phyloP scores from a whole-genome alignment of 208 protist species.

The Phytomonas sp. region DNA sequence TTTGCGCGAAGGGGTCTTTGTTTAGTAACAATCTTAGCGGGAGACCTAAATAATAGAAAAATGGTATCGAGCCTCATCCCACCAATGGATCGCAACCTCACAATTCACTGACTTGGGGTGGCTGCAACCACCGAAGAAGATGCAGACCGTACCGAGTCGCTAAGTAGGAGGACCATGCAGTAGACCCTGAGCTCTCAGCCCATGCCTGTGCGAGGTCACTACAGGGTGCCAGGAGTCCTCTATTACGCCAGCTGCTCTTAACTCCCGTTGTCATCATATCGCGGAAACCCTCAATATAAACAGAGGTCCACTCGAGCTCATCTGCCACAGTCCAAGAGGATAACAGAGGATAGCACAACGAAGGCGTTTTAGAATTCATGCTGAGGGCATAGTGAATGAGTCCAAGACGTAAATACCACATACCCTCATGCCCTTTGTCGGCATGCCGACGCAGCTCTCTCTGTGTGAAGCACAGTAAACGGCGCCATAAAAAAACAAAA shows the following conservation, averaged over 20 bases:
- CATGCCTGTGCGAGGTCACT: conserved; percentile 15
- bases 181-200: conserved; percentile 27
- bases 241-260: background rate
- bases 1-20: background rate
- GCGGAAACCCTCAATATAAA: conserved; percentile 17
- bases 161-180: conserved; percentile 44
- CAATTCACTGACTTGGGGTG: background rate
- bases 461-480: conserved; percentile 30
- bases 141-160: conserved; percentile 57
- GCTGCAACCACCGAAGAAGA: conserved; percentile 19
- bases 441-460: conserved; percentile 41
- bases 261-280: background rate
- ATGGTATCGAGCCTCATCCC: background rate
- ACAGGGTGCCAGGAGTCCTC: background rate
- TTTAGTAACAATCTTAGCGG: background rate
- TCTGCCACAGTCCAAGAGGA: conserved; percentile 43
- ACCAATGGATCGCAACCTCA: background rate
- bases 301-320: conserved; percentile 41
- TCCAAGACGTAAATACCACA: conserved; percentile 58
- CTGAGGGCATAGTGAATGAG: conserved; percentile 35
- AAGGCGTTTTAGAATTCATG: background rate
- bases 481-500: background rate
- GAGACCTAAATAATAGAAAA: background rate
- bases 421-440: conserved; percentile 68
- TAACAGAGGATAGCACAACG: background rate